Percentiles rank a stretch among this genome's conserved stretches.
These are phyloP conservation scores for Dictyostelium firmibasis DNA, from an alignment of 78 protist species.

Conservation along the genomic window DNA sequence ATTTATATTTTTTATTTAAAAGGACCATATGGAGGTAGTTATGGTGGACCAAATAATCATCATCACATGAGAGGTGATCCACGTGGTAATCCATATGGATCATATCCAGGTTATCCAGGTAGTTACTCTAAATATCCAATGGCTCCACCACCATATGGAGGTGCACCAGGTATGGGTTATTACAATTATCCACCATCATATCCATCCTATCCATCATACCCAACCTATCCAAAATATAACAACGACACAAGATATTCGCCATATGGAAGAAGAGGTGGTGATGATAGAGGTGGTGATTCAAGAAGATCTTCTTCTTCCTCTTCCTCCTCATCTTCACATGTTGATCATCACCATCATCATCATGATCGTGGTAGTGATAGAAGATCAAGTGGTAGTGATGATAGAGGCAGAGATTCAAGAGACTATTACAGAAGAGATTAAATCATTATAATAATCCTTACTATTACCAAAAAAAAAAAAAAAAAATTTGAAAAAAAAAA, in stretches of 20 bases:
- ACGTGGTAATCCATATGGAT: not conserved
- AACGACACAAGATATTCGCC: constrained; percentile 9
- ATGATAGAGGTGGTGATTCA: constrained; percentile 1
- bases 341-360: constrained; percentile 7
- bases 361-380: not conserved
- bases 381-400: constrained; percentile 14
- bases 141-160: constrained; percentile 45
- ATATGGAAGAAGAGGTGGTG: constrained; percentile 27
- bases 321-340: not conserved
- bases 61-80: constrained; percentile 15
- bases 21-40: not conserved
- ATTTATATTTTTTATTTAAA: no score
- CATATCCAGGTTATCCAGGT: constrained; percentile 23
- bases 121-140: constrained; percentile 7
- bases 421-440: not conserved
- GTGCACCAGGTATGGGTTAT: constrained; percentile 29
- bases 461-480: no score
- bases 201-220: constrained; percentile 10
- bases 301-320: not conserved
- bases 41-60: constrained; percentile 12
- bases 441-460: no score
- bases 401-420: not conserved
- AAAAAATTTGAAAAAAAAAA: no score
- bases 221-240: not conserved
- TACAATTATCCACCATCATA: constrained; percentile 36